Percentiles rank a stretch among this genome's conserved stretches.
phyloP scores from a whole-genome alignment of 192 early-diverging fungal genomes.

The Linnemannia hyalina region DNA sequence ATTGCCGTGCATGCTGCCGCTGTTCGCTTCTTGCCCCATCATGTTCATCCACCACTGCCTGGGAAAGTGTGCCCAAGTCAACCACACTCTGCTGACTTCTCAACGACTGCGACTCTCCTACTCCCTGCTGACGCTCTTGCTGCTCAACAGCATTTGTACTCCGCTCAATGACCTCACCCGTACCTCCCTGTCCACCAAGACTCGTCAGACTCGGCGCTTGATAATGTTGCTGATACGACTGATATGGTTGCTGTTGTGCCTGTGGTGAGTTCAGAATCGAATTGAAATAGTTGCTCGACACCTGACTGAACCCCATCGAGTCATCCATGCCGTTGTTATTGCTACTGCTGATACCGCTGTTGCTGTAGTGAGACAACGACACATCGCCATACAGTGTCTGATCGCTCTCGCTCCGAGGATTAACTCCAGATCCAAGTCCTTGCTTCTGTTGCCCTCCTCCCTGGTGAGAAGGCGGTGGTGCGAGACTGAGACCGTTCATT shows the following conservation, averaged over 20 bases:
- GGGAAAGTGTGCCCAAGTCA: not conserved
- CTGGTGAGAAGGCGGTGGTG: not conserved
- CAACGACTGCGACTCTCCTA: not conserved
- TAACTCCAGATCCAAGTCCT: not conserved
- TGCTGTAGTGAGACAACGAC: not conserved
- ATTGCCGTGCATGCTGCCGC: not conserved
- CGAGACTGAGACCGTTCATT: not conserved
- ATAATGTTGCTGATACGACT: not conserved
- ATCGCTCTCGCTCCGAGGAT: conserved; percentile 14
- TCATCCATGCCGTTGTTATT: not conserved
- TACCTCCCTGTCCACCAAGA: too few relatives aligned
- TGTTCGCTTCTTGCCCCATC: not conserved
- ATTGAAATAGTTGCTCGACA: not conserved
- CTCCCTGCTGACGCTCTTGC: not conserved
- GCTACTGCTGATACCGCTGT: not conserved
- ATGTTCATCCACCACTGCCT: not conserved
- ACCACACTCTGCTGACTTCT: not conserved
- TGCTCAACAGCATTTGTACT: not conserved
- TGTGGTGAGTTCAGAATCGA: not conserved
- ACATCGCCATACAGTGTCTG: conserved; percentile 14
- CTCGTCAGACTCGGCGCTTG: not conserved
- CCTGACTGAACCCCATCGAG: not conserved
- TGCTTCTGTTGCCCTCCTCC: too few relatives aligned
- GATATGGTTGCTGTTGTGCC: not conserved
- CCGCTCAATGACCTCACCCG: too few relatives aligned